A percentile compares a stretch with the other conserved stretches of the same genome.
Conservation (phyloP, 495 filamentous ascomycete genomes). For the Xylaria sp. region DNA sequence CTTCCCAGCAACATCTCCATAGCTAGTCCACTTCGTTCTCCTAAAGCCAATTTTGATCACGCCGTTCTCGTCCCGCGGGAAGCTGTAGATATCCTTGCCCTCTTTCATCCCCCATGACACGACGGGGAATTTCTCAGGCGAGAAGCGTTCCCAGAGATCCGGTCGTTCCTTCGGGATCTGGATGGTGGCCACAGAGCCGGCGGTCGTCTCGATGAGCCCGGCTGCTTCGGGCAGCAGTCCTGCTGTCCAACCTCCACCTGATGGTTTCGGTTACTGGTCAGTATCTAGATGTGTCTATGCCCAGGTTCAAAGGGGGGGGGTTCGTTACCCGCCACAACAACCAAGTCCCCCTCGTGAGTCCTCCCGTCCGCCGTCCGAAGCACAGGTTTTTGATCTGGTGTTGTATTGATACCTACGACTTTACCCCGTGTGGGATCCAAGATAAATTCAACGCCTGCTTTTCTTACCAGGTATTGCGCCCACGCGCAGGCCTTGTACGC, state of each 20-base stretch:
- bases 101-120: constrained; percentile 42
- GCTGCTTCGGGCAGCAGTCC: constrained; percentile 42
- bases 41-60: constrained; percentile 55
- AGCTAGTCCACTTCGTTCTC: constrained; percentile 49
- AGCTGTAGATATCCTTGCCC: constrained; percentile 49
- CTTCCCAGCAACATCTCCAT: constrained; percentile 27
- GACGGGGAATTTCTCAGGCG: constrained; percentile 46
- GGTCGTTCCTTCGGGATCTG: constrained; percentile 40
- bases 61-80: constrained; percentile 47
- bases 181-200: constrained; percentile 48
- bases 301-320: background rate
- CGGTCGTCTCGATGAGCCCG: constrained; percentile 51
- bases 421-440: constrained; percentile 37
- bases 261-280: background rate
- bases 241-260: constrained; percentile 46
- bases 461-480: constrained; percentile 46
- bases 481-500: constrained; percentile 54
- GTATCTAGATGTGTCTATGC: background rate
- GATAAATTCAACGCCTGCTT: constrained; percentile 46
- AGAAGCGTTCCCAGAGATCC: constrained; percentile 43
- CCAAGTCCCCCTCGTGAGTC: constrained; percentile 36
- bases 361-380: constrained; percentile 46
- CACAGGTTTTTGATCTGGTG: constrained; percentile 30
- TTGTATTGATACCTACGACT: constrained; percentile 34
- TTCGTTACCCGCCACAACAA: constrained; percentile 38